A percentile compares a stretch with the other conserved stretches of the same genome.
Conservation (phyloP, 495 filamentous ascomycete genomes). For the Trichoderma orchidacearum region DNA sequence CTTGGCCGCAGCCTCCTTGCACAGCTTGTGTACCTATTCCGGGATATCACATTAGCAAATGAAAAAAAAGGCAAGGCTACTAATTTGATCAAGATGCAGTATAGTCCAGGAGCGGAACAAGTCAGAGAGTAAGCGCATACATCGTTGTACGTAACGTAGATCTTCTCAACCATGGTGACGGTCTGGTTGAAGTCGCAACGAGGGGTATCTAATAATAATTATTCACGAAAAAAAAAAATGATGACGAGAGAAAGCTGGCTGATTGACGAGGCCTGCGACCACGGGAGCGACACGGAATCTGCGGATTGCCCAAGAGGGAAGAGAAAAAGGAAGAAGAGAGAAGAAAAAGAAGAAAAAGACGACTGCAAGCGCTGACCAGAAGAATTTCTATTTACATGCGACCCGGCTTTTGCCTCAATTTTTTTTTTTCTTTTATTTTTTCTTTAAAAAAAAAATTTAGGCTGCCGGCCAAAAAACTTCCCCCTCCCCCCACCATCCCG, state of each 20-base stretch:
- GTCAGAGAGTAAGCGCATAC: slow-evolving; percentile 22
- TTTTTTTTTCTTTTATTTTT: background rate
- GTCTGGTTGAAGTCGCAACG: background rate
- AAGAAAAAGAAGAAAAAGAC: background rate
- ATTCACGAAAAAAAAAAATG: background rate
- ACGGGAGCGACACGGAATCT: background rate
- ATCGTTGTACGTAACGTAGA: slow-evolving; percentile 94
- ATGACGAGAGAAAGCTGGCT: background rate
- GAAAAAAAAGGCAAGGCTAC: background rate
- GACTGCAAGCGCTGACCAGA: background rate
- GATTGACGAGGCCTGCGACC: background rate
- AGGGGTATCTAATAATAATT: background rate
- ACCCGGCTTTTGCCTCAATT: background rate
- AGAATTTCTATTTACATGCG: background rate
- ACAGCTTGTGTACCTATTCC: slow-evolving; percentile 85
- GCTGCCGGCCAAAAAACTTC: too few species aligned
- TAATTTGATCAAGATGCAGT: background rate
- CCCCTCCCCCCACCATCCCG: too few species aligned
- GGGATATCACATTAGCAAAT: background rate
- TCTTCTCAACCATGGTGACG: slow-evolving; percentile 63
- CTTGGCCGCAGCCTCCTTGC: slow-evolving; percentile 62
- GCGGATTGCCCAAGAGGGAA: background rate
- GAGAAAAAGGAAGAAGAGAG: background rate
- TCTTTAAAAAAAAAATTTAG: too few species aligned
- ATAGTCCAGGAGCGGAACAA: background rate